Base-by-base conservation (phyloP, 345 rosid genomes). In the Mercurialis annua region DNA sequence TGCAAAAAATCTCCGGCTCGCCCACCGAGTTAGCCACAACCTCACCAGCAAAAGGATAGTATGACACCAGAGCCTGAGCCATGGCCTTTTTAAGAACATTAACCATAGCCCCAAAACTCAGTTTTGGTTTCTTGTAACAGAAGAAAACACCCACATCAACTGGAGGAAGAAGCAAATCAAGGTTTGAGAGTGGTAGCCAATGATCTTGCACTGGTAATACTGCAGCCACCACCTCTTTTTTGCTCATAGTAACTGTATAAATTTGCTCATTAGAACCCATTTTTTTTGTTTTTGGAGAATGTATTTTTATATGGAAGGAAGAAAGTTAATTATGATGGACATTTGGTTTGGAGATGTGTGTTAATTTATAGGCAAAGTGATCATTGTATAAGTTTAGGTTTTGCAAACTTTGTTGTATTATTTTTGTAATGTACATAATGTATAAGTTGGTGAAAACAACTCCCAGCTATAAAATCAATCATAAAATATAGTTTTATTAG, bases 181-280 rank as follows among this genome's bases (percentile, higher is more conserved):
- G 87, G 86, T 90, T 92, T 15, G 98, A 90, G 59, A 84, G 75
- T 6, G 95, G 97, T 24, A 92, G 83, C 95, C 97, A 85, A 50
- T 87, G 96, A 43, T 85, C 82, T 61, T 83, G 97, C 67, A 81
- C 27, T 27, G 97, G 96, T 10, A 87, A 81, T 60, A 66, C 78
- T 1, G 98, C 81, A 3, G 93, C 82, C 75, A 92, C 89, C 69
- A 83, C 65, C 63, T 86, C 91, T 62, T 65, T 76, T 79, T 62
- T 81, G 36, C 42, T 74, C 72, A 84, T 68, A 10, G 68, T 81
- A 6, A 73, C 75, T 0, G 29, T 52, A 40, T n/a, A 64, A 61
- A 66, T 15, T 38, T 17, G 17, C 74, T 20, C 53, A n/a, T 31
- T 21, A 31, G 30, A 24, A 29, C 42, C 62, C 70, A 66, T 66